Conservation (phyloP, 352 stramenopile species). For the Salisapilia sapeloensis region DNA sequence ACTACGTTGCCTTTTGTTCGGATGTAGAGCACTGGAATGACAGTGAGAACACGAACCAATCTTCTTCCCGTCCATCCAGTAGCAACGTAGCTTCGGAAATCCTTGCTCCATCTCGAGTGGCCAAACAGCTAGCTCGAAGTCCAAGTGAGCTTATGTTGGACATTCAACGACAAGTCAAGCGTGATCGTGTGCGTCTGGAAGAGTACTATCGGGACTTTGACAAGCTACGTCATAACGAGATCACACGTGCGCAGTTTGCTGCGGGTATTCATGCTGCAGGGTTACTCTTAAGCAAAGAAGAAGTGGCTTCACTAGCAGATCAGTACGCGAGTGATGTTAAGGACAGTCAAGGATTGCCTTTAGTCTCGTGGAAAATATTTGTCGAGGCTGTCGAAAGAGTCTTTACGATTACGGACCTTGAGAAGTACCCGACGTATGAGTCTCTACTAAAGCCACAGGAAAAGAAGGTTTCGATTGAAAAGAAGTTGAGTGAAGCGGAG, state of each 20-base stretch:
- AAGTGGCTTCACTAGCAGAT: slow-evolving; percentile 30
- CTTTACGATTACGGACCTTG: slow-evolving; percentile 60
- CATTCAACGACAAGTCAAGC: slow-evolving; percentile 67
- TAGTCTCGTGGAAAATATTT: slow-evolving; percentile 59
- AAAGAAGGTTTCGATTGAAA: slow-evolving; percentile 25
- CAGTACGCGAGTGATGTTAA: slow-evolving; percentile 20
- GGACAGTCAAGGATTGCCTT: slow-evolving; percentile 35
- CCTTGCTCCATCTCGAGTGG: slow-evolving; percentile 23
- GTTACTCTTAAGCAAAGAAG: slow-evolving; percentile 30
- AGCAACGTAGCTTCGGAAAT: slow-evolving; percentile 29
- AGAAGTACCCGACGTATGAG: slow-evolving; percentile 35
- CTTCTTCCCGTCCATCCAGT: slow-evolving; percentile 14
- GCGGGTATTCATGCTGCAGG: slow-evolving; percentile 36
- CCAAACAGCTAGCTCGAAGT: slow-evolving; percentile 16
- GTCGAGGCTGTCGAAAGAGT: slow-evolving; percentile 70
- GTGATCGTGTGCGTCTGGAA: slow-evolving; percentile 61
- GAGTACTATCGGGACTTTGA: slow-evolving; percentile 78
- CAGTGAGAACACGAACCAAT: slow-evolving; percentile 8
- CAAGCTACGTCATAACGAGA: slow-evolving; percentile 60
- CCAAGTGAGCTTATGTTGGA: slow-evolving; percentile 61
- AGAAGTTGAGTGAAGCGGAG: slow-evolving; percentile 24
- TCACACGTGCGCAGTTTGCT: slow-evolving; percentile 46
- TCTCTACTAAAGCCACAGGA: slow-evolving; percentile 16
- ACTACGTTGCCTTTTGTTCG: slow-evolving; percentile 75
- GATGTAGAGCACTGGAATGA: slow-evolving; percentile 45